phyloP scores from a whole-genome alignment of 768 basidiomycete genomes.

The Termitomyces sp. region DNA sequence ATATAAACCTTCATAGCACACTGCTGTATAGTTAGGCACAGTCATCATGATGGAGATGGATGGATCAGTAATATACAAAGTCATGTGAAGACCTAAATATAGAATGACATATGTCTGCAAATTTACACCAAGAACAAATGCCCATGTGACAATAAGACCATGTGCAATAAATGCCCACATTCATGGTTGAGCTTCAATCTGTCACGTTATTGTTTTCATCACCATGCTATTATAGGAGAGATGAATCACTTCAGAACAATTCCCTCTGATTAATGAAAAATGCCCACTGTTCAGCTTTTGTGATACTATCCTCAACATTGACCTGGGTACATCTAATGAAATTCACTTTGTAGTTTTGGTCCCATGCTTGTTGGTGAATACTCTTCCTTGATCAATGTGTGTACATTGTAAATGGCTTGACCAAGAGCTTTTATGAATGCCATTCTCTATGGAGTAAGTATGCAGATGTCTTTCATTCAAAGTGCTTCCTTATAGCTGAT shows the following conservation, averaged over 20 bases:
- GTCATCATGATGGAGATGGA: no score
- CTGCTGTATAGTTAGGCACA: slow-evolving; percentile 31
- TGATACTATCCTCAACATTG: slow-evolving; percentile 5
- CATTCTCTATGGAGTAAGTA: slow-evolving; percentile 43
- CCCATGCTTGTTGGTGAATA: slow-evolving; percentile 39
- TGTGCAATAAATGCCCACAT: neutral
- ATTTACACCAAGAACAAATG: no score
- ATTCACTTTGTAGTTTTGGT: slow-evolving; percentile 30
- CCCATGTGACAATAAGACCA: no score
- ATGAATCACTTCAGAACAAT: neutral
- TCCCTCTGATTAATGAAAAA: neutral
- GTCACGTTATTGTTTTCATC: neutral
- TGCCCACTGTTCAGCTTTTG: slow-evolving; percentile 16
- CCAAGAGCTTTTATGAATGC: slow-evolving; percentile 29
- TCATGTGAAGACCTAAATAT: no score
- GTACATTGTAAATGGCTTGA: neutral
- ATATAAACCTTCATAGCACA: slow-evolving; percentile 27
- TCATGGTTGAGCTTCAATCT: neutral
- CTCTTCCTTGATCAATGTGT: slow-evolving; percentile 21
- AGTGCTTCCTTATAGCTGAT: neutral
- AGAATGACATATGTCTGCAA: no score
- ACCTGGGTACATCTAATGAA: neutral
- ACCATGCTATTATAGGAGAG: neutral
- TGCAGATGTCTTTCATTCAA: neutral
- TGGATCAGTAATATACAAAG: no score